Evolutionary conservation across 306 rosid genomes (phyloP).

Genomic region (Echinosophora koreensis): DNA sequence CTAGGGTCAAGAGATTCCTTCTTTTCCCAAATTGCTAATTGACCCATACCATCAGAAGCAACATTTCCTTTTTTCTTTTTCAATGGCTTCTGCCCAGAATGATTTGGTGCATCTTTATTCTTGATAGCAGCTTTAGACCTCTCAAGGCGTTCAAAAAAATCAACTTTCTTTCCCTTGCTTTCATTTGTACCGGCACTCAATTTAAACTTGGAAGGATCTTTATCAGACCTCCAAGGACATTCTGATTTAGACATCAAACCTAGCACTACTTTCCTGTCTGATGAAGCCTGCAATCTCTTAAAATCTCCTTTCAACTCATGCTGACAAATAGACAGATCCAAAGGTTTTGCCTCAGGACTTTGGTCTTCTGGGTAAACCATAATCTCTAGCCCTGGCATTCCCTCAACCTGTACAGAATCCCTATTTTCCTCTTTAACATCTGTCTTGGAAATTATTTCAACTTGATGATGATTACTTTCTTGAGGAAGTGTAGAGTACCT

Average conservation of each 20-base stretch:
- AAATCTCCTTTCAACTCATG: constrained; percentile 35
- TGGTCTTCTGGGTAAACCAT: constrained; percentile 48
- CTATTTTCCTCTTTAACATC: constrained; percentile 32
- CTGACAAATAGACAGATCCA: constrained; percentile 25
- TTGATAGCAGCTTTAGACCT: constrained; percentile 52
- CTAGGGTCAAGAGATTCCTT: constrained; percentile 42
- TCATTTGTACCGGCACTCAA: constrained; percentile 45
- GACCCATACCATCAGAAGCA: constrained; percentile 51
- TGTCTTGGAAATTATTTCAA: constrained; percentile 48
- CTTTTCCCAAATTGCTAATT: constrained; percentile 52
- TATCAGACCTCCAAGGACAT: constrained; percentile 66
- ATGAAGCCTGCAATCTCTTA: constrained; percentile 40
- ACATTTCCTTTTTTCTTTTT: constrained; percentile 49
- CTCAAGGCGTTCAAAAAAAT: constrained; percentile 30
- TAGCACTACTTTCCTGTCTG: constrained; percentile 53
- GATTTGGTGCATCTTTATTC: constrained; percentile 49
- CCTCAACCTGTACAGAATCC: constrained; percentile 43
- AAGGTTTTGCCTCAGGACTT: constrained; percentile 42
- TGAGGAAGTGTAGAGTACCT: constrained; percentile 35
- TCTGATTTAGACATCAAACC: constrained; percentile 72
- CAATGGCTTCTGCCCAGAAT: constrained; percentile 45
- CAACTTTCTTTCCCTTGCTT: constrained; percentile 57
- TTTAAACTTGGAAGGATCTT: constrained; percentile 45
- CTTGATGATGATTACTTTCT: constrained; percentile 45
- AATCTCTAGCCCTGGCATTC: constrained; percentile 54